phyloP scores from a whole-genome alignment of 1,284 basidiomycete species.

The Melampsora americana region DNA sequence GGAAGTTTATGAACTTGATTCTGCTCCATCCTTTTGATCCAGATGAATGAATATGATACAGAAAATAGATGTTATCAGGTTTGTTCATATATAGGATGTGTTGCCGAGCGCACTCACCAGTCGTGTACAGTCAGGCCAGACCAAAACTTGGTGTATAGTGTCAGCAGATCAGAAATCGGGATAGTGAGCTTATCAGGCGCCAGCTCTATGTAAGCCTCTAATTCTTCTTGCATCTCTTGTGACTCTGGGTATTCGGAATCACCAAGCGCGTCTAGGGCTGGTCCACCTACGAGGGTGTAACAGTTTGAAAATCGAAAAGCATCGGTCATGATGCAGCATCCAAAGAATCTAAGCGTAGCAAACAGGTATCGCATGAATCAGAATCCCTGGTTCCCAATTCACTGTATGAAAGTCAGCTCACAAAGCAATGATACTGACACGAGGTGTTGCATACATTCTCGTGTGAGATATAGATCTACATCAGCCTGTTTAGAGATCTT shows the following conservation, averaged over 20 bases:
- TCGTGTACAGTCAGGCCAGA: slow-evolving; percentile 78
- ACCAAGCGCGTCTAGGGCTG: slow-evolving; percentile 16
- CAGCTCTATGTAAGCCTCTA: slow-evolving; percentile 20
- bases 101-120: slow-evolving; percentile 60
- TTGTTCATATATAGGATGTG: too few relatives aligned
- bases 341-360: slow-evolving; percentile 29
- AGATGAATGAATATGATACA: background rate
- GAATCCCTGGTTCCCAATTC: too few relatives aligned
- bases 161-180: slow-evolving; percentile 62
- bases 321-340: slow-evolving; percentile 40
- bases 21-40: slow-evolving; percentile 61
- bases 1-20: slow-evolving; percentile 69
- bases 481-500: slow-evolving; percentile 88
- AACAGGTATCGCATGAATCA: background rate
- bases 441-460: slow-evolving; percentile 85
- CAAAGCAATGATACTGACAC: slow-evolving; percentile 61
- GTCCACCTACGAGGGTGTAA: slow-evolving; percentile 26
- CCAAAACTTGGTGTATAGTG: slow-evolving; percentile 80
- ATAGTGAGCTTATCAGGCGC: slow-evolving; percentile 47
- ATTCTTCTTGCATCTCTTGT: slow-evolving; percentile 31
- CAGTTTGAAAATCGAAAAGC: slow-evolving; percentile 36
- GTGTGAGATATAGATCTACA: slow-evolving; percentile 76
- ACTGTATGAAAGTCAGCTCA: background rate
- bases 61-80: too few relatives aligned
- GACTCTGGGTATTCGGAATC: slow-evolving; percentile 36